phyloP scores from a whole-genome alignment of 2,329 filamentous ascomycete species.

The Cladosporium sp. region DNA sequence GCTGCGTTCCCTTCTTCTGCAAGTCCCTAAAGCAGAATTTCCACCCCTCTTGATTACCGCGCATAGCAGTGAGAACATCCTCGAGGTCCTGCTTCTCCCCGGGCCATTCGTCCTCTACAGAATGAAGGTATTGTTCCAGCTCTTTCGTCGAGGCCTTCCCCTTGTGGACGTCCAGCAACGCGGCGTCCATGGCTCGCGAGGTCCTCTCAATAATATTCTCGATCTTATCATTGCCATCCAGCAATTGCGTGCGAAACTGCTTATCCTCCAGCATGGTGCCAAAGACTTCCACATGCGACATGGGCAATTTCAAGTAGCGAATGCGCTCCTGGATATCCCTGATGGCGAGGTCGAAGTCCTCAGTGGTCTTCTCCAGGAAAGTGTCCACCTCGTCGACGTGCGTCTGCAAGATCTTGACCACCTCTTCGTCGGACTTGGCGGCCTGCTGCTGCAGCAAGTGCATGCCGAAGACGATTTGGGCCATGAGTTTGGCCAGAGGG shows the following conservation, averaged over 20 bases:
- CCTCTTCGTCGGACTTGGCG: slow-evolving; percentile 83
- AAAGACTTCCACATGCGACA: slow-evolving; percentile 78
- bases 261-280: slow-evolving; percentile 84
- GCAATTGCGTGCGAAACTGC: slow-evolving; percentile 73
- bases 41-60: slow-evolving; percentile 90
- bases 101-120: slow-evolving; percentile 59
- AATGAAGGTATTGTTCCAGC: slow-evolving; percentile 69
- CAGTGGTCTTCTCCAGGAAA: slow-evolving; percentile 79
- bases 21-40: slow-evolving; percentile 73
- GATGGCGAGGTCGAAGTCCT: slow-evolving; percentile 76
- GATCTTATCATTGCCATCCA: slow-evolving; percentile 85
- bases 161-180: slow-evolving; percentile 72
- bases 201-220: slow-evolving; percentile 85
- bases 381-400: slow-evolving; percentile 94
- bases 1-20: slow-evolving; percentile 64
- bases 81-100: slow-evolving; percentile 57
- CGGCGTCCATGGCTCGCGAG: slow-evolving; percentile 68
- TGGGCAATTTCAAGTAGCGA: slow-evolving; percentile 73
- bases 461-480: slow-evolving; percentile 91
- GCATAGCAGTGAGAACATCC: slow-evolving; percentile 84
- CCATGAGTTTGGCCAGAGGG: slow-evolving; percentile 82
- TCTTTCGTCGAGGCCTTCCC: slow-evolving; percentile 72
- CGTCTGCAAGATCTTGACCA: slow-evolving; percentile 81
- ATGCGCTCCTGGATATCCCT: slow-evolving; percentile 77
- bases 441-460: slow-evolving; percentile 80